Evolutionary conservation across 2,329 filamentous ascomycete species (phyloP), one percentile per base, ranked within the genome.

Genomic region (Aaosphaeria pasadenensis): DNA sequence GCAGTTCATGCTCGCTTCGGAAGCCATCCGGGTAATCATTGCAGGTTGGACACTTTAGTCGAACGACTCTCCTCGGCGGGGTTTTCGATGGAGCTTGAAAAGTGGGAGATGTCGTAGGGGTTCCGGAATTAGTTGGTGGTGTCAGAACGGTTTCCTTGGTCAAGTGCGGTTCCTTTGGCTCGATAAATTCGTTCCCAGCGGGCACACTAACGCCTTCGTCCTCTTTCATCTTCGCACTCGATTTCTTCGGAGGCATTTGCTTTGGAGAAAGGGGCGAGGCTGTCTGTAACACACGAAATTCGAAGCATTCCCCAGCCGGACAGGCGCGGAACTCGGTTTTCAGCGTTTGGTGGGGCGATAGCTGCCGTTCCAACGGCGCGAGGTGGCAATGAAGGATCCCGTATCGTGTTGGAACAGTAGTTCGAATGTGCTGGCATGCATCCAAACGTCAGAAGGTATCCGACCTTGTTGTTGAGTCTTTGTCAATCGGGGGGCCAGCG

Each of bases 1-100:
- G 68, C 5, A 74, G 62, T 69, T 96, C 91, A 67, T 95, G 90
- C 42, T 91, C 87, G 47, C 90, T 90, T 40, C 90, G 84, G 72
- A 95, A 95, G 46, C 89, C 89, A 28, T 87, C 83, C 1, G 86
- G 86, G 54, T 89, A 82, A 48, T 89, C 85, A 44, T 79, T 79
- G 71, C 90, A 95, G 45, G 81, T 73, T 1, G 73, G 67, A 66
- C 90, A 95, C 53, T 66, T 69, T 36, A 70, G 51, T 29, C 67
- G 65, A 47, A 67, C 41, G 32, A 69, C 59, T 56, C 56, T 66
- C 47, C 67, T 58, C 13, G 64, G 58, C 11, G 61, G 57, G 17
- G 63, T 58, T 50, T 67, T 70, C 29, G 59, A 56, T 29, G 57
- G 50, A 7, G 49, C 44, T 30, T 60, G 57, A 47, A 65, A 65